These are phyloP conservation scores for Akanthomyces muscarius DNA, from an alignment of 2,329 filamentous ascomycete genomes.

Conservation along the genomic window DNA sequence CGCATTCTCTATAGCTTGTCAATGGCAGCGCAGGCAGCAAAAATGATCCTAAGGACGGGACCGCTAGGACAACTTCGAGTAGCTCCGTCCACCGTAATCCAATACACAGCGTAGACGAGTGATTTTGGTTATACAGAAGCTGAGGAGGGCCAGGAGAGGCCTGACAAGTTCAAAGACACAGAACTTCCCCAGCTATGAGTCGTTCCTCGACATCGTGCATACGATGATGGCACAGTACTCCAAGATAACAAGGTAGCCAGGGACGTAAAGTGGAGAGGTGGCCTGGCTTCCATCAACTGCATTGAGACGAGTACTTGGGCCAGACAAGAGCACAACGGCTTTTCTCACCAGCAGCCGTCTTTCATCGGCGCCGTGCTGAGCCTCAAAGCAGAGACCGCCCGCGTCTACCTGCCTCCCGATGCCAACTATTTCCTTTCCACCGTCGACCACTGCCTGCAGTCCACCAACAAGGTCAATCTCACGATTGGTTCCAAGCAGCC, in stretches of 20 bases:
- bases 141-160: too few species aligned
- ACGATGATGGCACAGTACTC: conserved; percentile 71
- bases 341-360: conserved; percentile 64
- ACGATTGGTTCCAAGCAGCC: conserved; percentile 67
- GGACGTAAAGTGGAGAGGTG: conserved; percentile 53
- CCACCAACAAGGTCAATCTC: conserved; percentile 62
- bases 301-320: conserved; percentile 64
- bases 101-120: too few species aligned
- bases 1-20: too few species aligned
- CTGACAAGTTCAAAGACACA: too few species aligned
- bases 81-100: too few species aligned
- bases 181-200: conserved; percentile 65
- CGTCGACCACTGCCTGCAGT: conserved; percentile 56
- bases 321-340: conserved; percentile 65
- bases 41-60: too few species aligned
- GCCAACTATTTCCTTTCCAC: conserved; percentile 66
- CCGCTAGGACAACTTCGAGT: too few species aligned
- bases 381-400: conserved; percentile 54
- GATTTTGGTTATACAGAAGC: too few species aligned
- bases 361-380: conserved; percentile 65
- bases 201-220: conserved; percentile 63
- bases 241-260: conserved; percentile 63
- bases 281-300: conserved; percentile 61
- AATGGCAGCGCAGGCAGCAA: too few species aligned
- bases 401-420: conserved; percentile 63